Base-by-base conservation (phyloP, 179 eudicot genomes). In the Beta macrorhiza region DNA sequence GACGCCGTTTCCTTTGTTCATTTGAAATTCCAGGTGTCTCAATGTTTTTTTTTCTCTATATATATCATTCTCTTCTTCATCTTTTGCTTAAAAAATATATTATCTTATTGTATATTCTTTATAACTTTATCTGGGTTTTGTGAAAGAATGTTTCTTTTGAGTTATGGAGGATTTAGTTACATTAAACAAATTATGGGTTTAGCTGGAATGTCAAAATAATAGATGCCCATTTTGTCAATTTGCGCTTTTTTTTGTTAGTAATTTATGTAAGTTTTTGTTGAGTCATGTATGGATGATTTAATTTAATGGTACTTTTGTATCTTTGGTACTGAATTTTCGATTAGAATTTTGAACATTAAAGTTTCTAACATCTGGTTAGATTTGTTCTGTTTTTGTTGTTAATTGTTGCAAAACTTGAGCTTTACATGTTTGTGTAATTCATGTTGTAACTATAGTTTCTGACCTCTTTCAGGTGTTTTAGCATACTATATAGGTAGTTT, bases 401-500 rank as follows among this genome's bases (percentile, higher is more conserved):
- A 65, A 29, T 65, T 61, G 13, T 37, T 44, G 71, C 69, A 80
- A 52, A 55, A 55, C 3, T 42, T 67, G 19, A 58, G 4, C 16
- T 81, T 47, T 81, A 17, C 70, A 29, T 76, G 53, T 7, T 58
- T 0, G 49, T 77, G 62, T 8, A 75, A 57, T 9, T 64, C 56
- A 32, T 56, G 80, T 14, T n/a, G 19, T 77, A 2, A 71, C 22
- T 49, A 11, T 29, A 19, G 16, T 72, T 77, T 74, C 0, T 25
- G 56, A 59, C 19, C 55, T 59, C 1, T 58, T 67, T 8, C 65
- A 81, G 80, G 72, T 59, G 74, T 61, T 78, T 20, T 52, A 61
- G 81, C 45, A 19, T 52, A 52, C 51, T 51, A 62, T 15, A 67
- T 62, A 25, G 73, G 58, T 56, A 61, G 12, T 67, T 74, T 67